Evolutionary conservation across 2,329 filamentous ascomycete genomes (phyloP), one percentile per base, ranked within the genome.

Genomic region (Orbilia javanica): DNA sequence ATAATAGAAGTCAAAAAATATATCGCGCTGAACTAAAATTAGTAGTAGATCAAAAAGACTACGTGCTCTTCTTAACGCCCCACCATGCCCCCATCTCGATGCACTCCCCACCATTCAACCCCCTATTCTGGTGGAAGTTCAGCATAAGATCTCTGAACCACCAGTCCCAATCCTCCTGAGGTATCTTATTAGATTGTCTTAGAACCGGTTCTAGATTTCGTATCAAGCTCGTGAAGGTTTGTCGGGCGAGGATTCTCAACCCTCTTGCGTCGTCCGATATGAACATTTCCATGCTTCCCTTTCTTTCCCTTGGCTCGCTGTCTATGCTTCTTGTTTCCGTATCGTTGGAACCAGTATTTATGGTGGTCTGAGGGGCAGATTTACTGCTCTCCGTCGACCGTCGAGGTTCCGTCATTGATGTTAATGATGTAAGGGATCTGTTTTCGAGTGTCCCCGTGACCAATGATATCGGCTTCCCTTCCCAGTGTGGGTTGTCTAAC

Each of bases 81-180:
- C 88, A 90, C 89, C 89, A 90, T 15, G 89, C 88, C 50, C 89
- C 89, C 74, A 90, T 84, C 84, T 91, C 89, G 20, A 97, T 85
- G 84, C 93, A 97, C 84, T 97, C 94, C 57, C 94, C 94, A 86
- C 90, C 94, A 57, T 89, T 90, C 18, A 92, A 91, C 20, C 93
- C 92, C 68, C 90, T 90, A 78, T 95, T 91, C 83, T 91, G 90
- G 82, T 97, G 88, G 82, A 97, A 84, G 84, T 96, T 92, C 55
- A 89, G 89, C 88, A 93, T 95, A 91, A 97, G 93, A 84, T 91
- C 93, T 46, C 91, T 90, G 85, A 92, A 90, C 94, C 94, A 97
- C 48, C 90, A 87, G 83, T 96, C 92, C 94, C 94, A 97, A 85
- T 97, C 94, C 81, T 97, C 93, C 82, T 92, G 90, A 82, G 91